Evolutionary conservation across 163 green algal species (phyloP).

Genomic region (Smithsoniella earleae): DNA sequence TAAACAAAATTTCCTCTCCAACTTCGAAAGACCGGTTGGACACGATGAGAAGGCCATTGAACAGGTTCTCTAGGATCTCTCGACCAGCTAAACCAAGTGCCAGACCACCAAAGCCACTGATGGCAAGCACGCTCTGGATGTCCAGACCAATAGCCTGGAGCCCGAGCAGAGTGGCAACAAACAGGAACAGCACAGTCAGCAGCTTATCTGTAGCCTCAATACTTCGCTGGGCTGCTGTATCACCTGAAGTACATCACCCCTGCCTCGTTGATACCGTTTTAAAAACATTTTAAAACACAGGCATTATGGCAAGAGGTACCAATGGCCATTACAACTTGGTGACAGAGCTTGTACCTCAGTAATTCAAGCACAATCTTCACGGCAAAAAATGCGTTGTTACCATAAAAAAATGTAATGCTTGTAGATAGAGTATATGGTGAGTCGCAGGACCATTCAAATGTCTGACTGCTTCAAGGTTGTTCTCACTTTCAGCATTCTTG

Average conservation of each 20-base stretch:
- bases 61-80: conserved; percentile 90
- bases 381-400: too few species aligned
- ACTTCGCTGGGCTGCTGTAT: conserved; percentile 18
- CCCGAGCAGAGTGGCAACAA: conserved; percentile 51
- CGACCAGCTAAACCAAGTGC: conserved; percentile 81
- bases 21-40: conserved; percentile 71
- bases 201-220: conserved; percentile 60
- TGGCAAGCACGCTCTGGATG: conserved; percentile 77
- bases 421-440: too few species aligned
- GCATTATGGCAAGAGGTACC: too few species aligned
- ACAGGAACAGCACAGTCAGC: conserved; percentile 50
- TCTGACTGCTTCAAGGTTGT: too few species aligned
- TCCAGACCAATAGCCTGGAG: conserved; percentile 69
- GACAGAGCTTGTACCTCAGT: too few species aligned
- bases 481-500: too few species aligned
- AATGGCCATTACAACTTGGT: too few species aligned
- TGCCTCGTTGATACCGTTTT: too few species aligned
- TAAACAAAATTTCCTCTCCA: conserved; percentile 80
- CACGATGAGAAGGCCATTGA: conserved; percentile 88
- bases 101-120: conserved; percentile 86
- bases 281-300: too few species aligned
- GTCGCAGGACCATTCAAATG: too few species aligned
- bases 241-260: conserved; percentile 9
- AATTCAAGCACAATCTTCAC: too few species aligned
- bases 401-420: too few species aligned